These are phyloP conservation scores for Otatea glauca DNA, from an alignment of 176 grass and related monocot genomes.

Conservation along the genomic window DNA sequence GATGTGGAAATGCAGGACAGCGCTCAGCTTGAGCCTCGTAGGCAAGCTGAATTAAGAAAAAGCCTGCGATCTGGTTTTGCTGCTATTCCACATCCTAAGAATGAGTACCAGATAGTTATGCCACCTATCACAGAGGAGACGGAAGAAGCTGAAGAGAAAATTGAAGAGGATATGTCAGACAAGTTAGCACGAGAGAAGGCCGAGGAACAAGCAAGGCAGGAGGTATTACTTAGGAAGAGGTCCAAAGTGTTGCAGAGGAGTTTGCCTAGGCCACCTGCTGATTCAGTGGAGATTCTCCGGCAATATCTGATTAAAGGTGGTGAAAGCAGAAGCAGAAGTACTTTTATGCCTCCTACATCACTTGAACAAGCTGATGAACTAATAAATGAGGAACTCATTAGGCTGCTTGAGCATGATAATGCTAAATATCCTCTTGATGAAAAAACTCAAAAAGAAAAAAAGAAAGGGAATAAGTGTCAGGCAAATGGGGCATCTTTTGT, in stretches of 20 bases:
- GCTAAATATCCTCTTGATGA: constrained; percentile 86
- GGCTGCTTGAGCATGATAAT: constrained; percentile 83
- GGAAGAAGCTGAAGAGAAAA: constrained; percentile 74
- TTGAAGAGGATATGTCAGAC: constrained; percentile 91
- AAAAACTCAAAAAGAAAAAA: constrained; percentile 71
- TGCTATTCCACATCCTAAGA: constrained; percentile 76
- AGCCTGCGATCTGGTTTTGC: constrained; percentile 62
- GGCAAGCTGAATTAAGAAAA: constrained; percentile 77
- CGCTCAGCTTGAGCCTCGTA: constrained; percentile 62
- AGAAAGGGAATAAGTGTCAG: constrained; percentile 58
- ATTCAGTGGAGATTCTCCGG: constrained; percentile 73
- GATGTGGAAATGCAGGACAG: constrained; percentile 74
- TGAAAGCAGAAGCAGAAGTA: constrained; percentile 71
- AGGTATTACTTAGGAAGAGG: constrained; percentile 85
- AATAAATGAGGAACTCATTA: constrained; percentile 75
- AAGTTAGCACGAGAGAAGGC: constrained; percentile 72
- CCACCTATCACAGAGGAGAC: constrained; percentile 66
- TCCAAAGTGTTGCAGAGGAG: constrained; percentile 93
- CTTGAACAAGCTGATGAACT: constrained; percentile 89
- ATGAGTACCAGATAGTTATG: constrained; percentile 92
- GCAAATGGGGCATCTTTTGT: constrained; percentile 48
- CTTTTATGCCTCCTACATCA: constrained; percentile 83
- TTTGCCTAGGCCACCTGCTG: constrained; percentile 75
- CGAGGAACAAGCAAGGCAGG: constrained; percentile 71
- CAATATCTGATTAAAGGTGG: constrained; percentile 70